Evolutionary conservation across 805 yeast species (phyloP).

Genomic region (Schwanniomyces occidentalis): DNA sequence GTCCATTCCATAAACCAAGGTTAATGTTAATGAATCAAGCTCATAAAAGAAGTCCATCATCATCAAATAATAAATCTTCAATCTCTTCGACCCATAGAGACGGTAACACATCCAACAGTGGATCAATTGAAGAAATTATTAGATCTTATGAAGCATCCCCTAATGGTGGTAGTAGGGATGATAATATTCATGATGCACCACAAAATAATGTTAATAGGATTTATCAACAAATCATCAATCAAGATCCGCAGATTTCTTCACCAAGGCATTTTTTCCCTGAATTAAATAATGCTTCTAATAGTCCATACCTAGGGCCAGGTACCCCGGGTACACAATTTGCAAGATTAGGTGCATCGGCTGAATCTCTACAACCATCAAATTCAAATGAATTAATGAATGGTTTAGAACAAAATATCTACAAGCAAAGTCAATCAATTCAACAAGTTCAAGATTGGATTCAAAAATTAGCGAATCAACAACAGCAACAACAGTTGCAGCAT

Average conservation of each 20-base stretch:
- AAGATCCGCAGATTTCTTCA: conserved; percentile 22
- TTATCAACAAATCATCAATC: conserved; percentile 32
- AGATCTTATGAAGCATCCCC: conserved; percentile 23
- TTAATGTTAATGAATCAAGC: conserved; percentile 44
- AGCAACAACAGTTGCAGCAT: conserved; percentile 16
- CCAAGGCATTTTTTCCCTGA: conserved; percentile 38
- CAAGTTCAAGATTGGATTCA: conserved; percentile 61
- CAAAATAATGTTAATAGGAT: conserved; percentile 23
- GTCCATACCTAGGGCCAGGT: conserved; percentile 5
- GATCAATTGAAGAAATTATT: conserved; percentile 30
- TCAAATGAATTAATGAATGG: conserved; percentile 28
- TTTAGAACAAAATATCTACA: conserved; percentile 47
- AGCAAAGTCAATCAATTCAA: conserved; percentile 53
- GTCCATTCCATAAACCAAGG: conserved; percentile 32
- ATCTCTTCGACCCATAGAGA: conserved; percentile 2
- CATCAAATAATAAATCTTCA: conserved; percentile 6
- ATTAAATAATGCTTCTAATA: conserved; percentile 12
- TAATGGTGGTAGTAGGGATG: conserved; percentile 3
- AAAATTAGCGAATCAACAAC: conserved; percentile 28
- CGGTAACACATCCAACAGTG: conserved; percentile 8
- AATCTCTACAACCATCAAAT: conserved; percentile 7
- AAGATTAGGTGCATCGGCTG: conserved; percentile 1
- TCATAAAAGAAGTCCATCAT: conserved; percentile 19
- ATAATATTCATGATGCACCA: conserved; percentile 6
- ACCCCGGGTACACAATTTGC: conserved; percentile 7